Conservation (phyloP, 2,329 filamentous ascomycete genomes). For the Polychaeton citri region DNA sequence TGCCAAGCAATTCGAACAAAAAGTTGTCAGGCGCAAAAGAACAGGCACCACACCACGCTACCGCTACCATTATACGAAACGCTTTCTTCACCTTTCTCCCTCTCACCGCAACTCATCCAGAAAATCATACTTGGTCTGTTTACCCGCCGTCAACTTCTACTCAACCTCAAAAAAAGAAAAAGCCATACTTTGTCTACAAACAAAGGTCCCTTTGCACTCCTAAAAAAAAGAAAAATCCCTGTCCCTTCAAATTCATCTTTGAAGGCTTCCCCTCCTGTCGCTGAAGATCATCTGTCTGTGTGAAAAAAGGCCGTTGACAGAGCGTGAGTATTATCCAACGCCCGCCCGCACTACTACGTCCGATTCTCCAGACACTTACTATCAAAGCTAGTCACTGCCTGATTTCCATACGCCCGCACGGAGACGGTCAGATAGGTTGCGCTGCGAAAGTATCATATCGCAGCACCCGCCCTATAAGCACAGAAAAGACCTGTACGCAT, state of each 20-base stretch:
- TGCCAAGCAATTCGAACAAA: no score
- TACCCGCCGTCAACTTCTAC: constrained; percentile 3
- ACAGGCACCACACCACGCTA: neutral
- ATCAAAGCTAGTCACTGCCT: no score
- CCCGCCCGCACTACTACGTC: no score
- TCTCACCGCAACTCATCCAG: constrained; percentile 2
- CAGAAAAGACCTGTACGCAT: no score
- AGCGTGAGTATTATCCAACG: no score
- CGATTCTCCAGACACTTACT: neutral
- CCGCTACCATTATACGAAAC: constrained; percentile 1
- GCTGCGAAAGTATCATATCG: no score
- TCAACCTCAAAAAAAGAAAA: constrained; percentile 3
- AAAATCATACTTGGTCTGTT: constrained; percentile 1
- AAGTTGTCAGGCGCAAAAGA: neutral
- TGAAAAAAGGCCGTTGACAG: no score
- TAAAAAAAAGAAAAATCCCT: constrained; percentile 19
- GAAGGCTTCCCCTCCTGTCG: no score
- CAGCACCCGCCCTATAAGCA: no score
- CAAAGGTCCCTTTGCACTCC: neutral
- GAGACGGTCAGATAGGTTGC: no score
- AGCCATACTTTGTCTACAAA: neutral
- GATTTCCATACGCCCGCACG: no score
- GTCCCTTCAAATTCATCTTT: constrained; percentile 11
- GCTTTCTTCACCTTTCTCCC: constrained; percentile 1
- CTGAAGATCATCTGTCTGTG: no score